phyloP scores from a whole-genome alignment of 1,284 basidiomycete species.

The Porodaedalea pini region DNA sequence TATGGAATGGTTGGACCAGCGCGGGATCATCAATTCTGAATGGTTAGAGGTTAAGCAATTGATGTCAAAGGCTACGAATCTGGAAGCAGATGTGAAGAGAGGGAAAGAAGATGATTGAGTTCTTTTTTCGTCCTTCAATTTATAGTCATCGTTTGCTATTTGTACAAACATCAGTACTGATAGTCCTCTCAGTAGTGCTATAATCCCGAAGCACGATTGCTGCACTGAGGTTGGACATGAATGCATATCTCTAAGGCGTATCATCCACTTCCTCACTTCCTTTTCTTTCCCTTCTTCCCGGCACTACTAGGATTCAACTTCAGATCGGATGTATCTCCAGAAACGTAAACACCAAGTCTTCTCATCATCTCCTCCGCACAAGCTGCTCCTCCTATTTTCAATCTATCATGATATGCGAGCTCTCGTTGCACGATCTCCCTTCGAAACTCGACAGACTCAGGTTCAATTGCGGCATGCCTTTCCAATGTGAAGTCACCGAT shows the following conservation, averaged over 20 bases:
- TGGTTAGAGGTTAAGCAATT: conserved; percentile 66
- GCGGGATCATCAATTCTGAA: conserved; percentile 61
- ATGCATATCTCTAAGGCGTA: too few species aligned
- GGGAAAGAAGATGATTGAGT: conserved; percentile 36
- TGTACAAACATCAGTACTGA: too few species aligned
- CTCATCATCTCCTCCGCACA: neutral
- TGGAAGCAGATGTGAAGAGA: conserved; percentile 51
- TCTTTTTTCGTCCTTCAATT: neutral
- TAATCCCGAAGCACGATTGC: too few species aligned
- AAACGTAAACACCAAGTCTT: neutral
- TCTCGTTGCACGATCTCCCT: neutral
- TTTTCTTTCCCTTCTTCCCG: too few species aligned
- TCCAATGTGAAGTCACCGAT: neutral
- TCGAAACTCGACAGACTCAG: neutral
- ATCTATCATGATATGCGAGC: neutral
- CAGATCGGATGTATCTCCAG: neutral
- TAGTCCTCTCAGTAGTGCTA: too few species aligned
- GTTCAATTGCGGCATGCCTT: conserved; percentile 3
- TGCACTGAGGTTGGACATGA: too few species aligned
- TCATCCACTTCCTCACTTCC: too few species aligned
- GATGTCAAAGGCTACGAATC: conserved; percentile 65
- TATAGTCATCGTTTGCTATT: too few species aligned
- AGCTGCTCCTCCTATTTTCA: neutral
- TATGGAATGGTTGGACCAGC: conserved; percentile 77
- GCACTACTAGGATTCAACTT: too few species aligned